A percentile compares a stretch with the other conserved stretches of the same genome.
Conservation (phyloP, 2,329 filamentous ascomycete species). For the Mollisiaceae sp. region DNA sequence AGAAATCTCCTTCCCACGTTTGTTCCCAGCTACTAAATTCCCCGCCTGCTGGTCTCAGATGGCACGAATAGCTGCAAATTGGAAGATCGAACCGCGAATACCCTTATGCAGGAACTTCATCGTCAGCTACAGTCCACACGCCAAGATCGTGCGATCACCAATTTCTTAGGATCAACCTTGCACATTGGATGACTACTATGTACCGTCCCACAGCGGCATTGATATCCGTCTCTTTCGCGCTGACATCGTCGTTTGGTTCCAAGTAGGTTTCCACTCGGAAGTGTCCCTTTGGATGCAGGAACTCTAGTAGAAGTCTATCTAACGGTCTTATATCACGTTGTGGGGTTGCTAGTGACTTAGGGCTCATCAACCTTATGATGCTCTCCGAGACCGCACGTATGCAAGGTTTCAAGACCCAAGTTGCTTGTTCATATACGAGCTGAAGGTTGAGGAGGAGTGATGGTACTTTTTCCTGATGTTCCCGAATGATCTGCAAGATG, state of each 20-base stretch:
- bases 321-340: conserved; percentile 9
- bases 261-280: conserved; percentile 27
- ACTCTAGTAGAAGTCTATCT: conserved; percentile 4
- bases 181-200: background rate
- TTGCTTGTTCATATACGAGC: conserved; percentile 14
- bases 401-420: conserved; percentile 6
- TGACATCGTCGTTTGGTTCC: conserved; percentile 17
- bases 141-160: conserved; percentile 20
- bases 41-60: conserved; percentile 2
- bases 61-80: conserved; percentile 5
- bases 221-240: conserved; percentile 11
- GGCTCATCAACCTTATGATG: background rate
- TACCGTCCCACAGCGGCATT: conserved; percentile 2
- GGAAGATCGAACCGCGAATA: conserved; percentile 7
- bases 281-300: conserved; percentile 13
- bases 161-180: conserved; percentile 6
- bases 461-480: background rate
- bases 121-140: background rate
- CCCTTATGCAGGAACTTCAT: conserved; percentile 10
- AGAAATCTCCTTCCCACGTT: background rate
- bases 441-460: background rate
- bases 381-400: conserved; percentile 11
- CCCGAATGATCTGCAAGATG: conserved; percentile 5
- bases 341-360: conserved; percentile 1
- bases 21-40: background rate